Conservation (phyloP, 495 filamentous ascomycete genomes). For the Neurospora sp. region DNA sequence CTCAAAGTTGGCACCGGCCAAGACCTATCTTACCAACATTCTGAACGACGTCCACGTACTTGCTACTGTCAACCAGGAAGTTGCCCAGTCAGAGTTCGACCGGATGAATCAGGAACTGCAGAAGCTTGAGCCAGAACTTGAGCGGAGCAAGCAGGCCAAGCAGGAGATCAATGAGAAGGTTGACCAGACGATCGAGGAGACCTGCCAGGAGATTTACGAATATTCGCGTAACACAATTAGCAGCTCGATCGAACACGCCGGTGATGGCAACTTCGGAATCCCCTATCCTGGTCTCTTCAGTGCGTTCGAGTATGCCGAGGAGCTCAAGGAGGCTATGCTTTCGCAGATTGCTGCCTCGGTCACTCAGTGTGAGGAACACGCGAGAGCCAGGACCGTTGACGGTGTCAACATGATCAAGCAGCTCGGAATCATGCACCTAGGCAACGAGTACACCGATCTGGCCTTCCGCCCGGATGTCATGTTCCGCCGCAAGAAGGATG, state of each 20-base stretch:
- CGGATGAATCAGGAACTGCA: slow-evolving; percentile 69
- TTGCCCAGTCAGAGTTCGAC: slow-evolving; percentile 77
- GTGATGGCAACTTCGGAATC: slow-evolving; percentile 67
- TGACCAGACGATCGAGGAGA: slow-evolving; percentile 72
- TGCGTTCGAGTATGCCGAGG: slow-evolving; percentile 88
- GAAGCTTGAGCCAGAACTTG: slow-evolving; percentile 74
- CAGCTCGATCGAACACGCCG: slow-evolving; percentile 60
- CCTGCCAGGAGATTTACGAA: slow-evolving; percentile 73
- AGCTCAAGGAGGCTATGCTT: slow-evolving; percentile 84
- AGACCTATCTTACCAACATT: slow-evolving; percentile 92
- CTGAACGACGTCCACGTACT: slow-evolving; percentile 74
- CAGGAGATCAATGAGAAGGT: slow-evolving; percentile 73
- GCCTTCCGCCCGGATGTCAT: slow-evolving; percentile 84
- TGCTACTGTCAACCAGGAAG: slow-evolving; percentile 77
- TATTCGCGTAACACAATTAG: slow-evolving; percentile 66
- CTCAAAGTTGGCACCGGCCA: slow-evolving; percentile 91
- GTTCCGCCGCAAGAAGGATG: slow-evolving; percentile 75
- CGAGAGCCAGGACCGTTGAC: slow-evolving; percentile 62
- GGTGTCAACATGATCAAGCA: slow-evolving; percentile 84
- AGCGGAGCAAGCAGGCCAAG: slow-evolving; percentile 72
- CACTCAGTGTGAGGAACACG: slow-evolving; percentile 69
- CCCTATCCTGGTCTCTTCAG: slow-evolving; percentile 76
- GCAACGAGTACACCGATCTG: slow-evolving; percentile 71
- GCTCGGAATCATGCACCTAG: slow-evolving; percentile 79
- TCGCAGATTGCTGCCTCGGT: slow-evolving; percentile 74